phyloP scores from a whole-genome alignment of 2,329 filamentous ascomycete species.

The Verticillium isaacii region DNA sequence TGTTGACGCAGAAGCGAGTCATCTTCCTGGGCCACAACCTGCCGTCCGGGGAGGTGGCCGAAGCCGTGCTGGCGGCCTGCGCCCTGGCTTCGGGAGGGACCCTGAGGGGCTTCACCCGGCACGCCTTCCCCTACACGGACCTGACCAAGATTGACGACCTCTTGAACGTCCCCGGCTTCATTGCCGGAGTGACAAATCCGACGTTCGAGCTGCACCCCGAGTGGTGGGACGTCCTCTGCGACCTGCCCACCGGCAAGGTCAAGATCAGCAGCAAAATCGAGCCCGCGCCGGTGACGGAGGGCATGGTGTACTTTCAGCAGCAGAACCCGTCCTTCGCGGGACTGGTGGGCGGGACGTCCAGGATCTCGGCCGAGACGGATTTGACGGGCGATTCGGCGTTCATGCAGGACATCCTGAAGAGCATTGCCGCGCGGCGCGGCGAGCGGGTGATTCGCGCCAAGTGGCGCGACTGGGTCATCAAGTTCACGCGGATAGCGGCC shows the following conservation, averaged over 20 bases:
- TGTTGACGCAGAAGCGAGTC: slow-evolving; percentile 92
- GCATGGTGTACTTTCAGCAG: slow-evolving; percentile 81
- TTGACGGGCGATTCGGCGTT: slow-evolving; percentile 84
- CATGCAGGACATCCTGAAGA: slow-evolving; percentile 79
- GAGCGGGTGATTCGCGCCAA: slow-evolving; percentile 87
- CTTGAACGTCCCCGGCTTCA: slow-evolving; percentile 92
- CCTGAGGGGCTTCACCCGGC: slow-evolving; percentile 88
- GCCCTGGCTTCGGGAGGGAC: slow-evolving; percentile 88
- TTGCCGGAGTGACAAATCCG: slow-evolving; percentile 95
- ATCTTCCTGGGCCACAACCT: slow-evolving; percentile 95
- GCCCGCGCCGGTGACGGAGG: slow-evolving; percentile 74
- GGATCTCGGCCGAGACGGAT: slow-evolving; percentile 46
- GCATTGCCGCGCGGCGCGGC: slow-evolving; percentile 80
- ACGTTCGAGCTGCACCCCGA: slow-evolving; percentile 92
- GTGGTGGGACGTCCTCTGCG: slow-evolving; percentile 98
- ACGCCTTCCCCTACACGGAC: slow-evolving; percentile 97
- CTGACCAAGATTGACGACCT: slow-evolving; percentile 96
- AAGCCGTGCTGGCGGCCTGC: slow-evolving; percentile 96
- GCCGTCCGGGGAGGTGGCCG: slow-evolving; percentile 91
- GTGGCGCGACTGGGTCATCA: slow-evolving; percentile 91
- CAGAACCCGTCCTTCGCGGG: slow-evolving; percentile 58
- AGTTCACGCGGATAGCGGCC: slow-evolving; percentile 87
- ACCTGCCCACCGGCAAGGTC: slow-evolving; percentile 85
- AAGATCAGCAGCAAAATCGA: slow-evolving; percentile 92
- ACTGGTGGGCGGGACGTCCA: slow-evolving; percentile 37